Evolutionary conservation across 495 filamentous ascomycete species (phyloP).

Genomic region (Penicillium verhagenii): DNA sequence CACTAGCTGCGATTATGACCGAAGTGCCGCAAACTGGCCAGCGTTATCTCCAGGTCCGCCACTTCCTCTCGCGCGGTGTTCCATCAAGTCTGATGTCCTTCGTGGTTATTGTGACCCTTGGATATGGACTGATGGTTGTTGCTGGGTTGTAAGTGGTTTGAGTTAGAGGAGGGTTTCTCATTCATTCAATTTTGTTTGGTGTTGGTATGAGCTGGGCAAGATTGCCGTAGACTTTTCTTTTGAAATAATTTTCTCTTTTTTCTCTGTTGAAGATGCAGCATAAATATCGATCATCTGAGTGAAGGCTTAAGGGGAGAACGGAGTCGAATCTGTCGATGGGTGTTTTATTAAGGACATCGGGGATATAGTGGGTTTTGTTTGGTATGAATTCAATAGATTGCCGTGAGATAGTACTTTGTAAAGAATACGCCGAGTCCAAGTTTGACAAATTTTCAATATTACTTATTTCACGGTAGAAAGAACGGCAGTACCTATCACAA

Average conservation of each 20-base stretch:
- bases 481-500: too few relatives aligned
- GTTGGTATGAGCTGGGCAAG: not conserved
- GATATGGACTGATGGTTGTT: constrained; percentile 83
- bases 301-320: not conserved
- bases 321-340: too few relatives aligned
- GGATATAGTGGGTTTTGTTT: not conserved
- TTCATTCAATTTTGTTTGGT: not conserved
- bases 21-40: constrained; percentile 89
- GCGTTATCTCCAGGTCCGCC: constrained; percentile 85
- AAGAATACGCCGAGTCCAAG: not conserved
- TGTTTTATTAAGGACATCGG: not conserved
- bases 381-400: not conserved
- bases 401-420: not conserved
- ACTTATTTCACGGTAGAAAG: too few relatives aligned
- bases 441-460: not conserved
- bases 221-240: not conserved
- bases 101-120: constrained; percentile 76
- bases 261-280: not conserved
- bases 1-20: constrained; percentile 94
- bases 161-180: not conserved
- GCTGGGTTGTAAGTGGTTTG: constrained; percentile 60
- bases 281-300: not conserved
- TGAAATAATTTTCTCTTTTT: not conserved
- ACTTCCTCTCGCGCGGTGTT: constrained; percentile 89
- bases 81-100: constrained; percentile 81